Percentiles rank a stretch among this genome's conserved stretches.
Conservation (phyloP, 2,329 filamentous ascomycete species). For the Xylaria sp. region DNA sequence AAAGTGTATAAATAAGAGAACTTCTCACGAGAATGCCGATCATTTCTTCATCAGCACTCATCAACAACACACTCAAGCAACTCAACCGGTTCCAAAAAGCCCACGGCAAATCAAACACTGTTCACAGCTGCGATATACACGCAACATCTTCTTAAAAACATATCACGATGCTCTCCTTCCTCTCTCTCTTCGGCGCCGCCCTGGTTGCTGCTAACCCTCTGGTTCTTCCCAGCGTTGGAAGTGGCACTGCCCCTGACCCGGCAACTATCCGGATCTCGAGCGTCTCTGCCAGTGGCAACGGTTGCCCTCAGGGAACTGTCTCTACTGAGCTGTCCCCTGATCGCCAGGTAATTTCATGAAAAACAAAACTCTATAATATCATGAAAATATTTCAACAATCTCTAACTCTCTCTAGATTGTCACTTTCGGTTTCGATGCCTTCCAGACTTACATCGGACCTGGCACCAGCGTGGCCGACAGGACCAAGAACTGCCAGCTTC, state of each 20-base stretch:
- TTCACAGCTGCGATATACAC: neutral
- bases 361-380: too few species aligned
- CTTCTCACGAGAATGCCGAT: conserved; percentile 34
- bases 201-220: conserved; percentile 46
- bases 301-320: conserved; percentile 51
- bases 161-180: conserved; percentile 47
- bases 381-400: neutral
- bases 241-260: conserved; percentile 44
- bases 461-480: conserved; percentile 44
- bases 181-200: conserved; percentile 43
- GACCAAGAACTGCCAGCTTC: conserved; percentile 56
- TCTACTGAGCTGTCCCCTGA: conserved; percentile 51
- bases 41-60: conserved; percentile 33
- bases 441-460: conserved; percentile 56
- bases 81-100: conserved; percentile 3
- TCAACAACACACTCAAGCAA: conserved; percentile 17
- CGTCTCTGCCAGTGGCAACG: conserved; percentile 50
- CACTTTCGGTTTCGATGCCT: conserved; percentile 54
- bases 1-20: conserved; percentile 37
- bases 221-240: conserved; percentile 40
- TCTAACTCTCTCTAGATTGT: conserved; percentile 44
- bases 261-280: conserved; percentile 49
- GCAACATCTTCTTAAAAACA: conserved; percentile 27
- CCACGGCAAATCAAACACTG: conserved; percentile 14
- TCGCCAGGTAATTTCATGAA: conserved; percentile 45